These are phyloP conservation scores for Cystoisospora suis DNA, from an alignment of 169 alveolate genomes.

Conservation along the genomic window DNA sequence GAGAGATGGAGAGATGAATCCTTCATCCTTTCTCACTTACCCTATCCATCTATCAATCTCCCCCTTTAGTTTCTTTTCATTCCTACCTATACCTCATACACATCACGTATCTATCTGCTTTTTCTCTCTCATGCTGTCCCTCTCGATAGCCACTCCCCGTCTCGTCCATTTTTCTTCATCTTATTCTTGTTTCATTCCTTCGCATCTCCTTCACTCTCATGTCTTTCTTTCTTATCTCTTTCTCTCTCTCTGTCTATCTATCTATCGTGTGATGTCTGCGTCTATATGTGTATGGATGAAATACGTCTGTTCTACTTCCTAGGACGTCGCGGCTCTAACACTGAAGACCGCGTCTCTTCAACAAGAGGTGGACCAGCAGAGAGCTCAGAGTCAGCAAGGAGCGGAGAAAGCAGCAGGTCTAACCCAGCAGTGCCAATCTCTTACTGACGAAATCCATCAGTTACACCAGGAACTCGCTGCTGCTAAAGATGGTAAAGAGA, in stretches of 20 bases:
- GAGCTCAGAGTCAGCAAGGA: neutral
- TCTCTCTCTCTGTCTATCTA: neutral
- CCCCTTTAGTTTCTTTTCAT: too few relatives aligned
- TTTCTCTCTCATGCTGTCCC: too few relatives aligned
- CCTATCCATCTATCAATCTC: neutral
- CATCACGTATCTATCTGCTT: too few relatives aligned
- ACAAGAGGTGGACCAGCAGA: constrained; percentile 21
- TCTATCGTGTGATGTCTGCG: neutral
- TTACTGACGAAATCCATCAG: neutral
- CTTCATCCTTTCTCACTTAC: neutral
- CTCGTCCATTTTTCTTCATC: too few relatives aligned
- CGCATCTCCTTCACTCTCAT: neutral
- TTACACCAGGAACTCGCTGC: constrained; percentile 23
- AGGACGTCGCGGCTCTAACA: constrained; percentile 31
- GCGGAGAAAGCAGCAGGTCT: neutral
- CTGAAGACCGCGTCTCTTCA: constrained; percentile 37
- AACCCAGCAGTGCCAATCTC: neutral
- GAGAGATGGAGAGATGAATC: too few relatives aligned
- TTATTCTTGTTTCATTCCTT: too few relatives aligned
- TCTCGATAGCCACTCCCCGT: too few relatives aligned
- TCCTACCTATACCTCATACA: too few relatives aligned
- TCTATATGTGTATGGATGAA: neutral
- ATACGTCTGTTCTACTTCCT: neutral
- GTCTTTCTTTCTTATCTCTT: neutral
- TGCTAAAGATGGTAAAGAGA: neutral